Evolutionary conservation across 1,284 basidiomycete species (phyloP), one percentile per base, ranked within the genome.

Genomic region (Ustilago nuda): DNA sequence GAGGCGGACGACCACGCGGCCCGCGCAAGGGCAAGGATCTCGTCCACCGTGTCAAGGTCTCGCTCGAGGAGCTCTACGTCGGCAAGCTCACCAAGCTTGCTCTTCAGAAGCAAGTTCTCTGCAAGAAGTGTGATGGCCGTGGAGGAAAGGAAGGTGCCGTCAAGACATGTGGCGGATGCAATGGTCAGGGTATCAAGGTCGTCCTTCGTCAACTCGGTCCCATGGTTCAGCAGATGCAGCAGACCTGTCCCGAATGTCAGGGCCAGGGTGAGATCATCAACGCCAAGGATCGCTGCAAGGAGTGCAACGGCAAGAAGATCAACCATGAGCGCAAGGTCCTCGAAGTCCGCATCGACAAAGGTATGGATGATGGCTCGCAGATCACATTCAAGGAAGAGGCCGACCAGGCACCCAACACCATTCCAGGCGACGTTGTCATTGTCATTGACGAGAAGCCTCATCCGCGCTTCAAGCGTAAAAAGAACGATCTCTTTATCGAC

Each of bases 211-310:
- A 98, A 87, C 92, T 97, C 90, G 97, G 97, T 41, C 97, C 97
- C 17, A 99, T 99, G 97, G 94, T 99, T 82, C 97, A 99, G 88
- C 97, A 99, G 88, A 94, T 99, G 83, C 97, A 99, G 87, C 93
- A 94, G 78, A 90, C 92, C 57, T 99, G 97, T 88, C 91, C 92
- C 84, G 95, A 98, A 37, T 99, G 97, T 87, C 90, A 89, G 60
- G 97, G 94, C 37, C 90, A 91, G 27, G 97, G 97, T 77, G 96
- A 99, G 88, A 90, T 94, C 82, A 97, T 99, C 89, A 94, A 95
- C 87, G 86, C 89, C 65, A 98, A 96, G 88, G 95, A 99, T 89
- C 90, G 92, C 78, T 99, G 97, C 91, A 91, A 92, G 87, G 88
- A 88, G 51, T 99, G 97, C 90, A 93, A 93, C 87, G 97, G 95